These are phyloP conservation scores for Leishmania guyanensis DNA, from an alignment of 208 protist genomes.

Conservation along the genomic window DNA sequence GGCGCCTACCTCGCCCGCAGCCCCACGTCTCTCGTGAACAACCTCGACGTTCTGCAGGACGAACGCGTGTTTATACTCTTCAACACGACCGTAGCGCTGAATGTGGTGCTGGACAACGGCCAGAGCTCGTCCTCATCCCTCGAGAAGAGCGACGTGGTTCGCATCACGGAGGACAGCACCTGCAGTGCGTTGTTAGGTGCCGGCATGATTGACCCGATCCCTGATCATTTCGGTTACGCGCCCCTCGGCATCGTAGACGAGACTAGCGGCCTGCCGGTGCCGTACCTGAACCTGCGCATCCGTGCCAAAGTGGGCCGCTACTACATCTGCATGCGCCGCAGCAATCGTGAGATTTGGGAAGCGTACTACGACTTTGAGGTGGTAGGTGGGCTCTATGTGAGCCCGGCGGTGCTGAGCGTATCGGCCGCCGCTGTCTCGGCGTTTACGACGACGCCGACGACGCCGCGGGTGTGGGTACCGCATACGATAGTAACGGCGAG, in stretches of 20 bases:
- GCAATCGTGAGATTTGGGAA: constrained; percentile 49
- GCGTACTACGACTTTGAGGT: constrained; percentile 75
- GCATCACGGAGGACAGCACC: constrained; percentile 45
- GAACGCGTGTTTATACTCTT: constrained; percentile 88
- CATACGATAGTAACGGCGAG: constrained; percentile 45
- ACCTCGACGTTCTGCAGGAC: constrained; percentile 51
- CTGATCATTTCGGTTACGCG: constrained; percentile 72
- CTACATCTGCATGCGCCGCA: constrained; percentile 81
- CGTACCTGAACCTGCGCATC: constrained; percentile 80
- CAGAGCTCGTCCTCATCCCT: constrained; percentile 18
- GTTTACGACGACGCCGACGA: constrained; percentile 52
- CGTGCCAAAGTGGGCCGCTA: constrained; percentile 54
- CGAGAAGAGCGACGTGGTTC: constrained; percentile 45
- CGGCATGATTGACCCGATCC: constrained; percentile 53
- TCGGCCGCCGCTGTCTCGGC: constrained; percentile 47
- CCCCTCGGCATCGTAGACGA: constrained; percentile 32
- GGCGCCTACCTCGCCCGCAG: constrained; percentile 64
- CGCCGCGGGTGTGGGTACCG: constrained; percentile 69
- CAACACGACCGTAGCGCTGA: constrained; percentile 61
- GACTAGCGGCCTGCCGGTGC: constrained; percentile 23
- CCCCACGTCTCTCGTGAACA: constrained; percentile 12
- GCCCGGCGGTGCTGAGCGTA: constrained; percentile 48
- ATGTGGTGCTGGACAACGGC: constrained; percentile 54
- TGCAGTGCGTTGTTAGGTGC: constrained; percentile 37
- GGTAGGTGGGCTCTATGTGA: constrained; percentile 53